Evolutionary conservation across 2,329 filamentous ascomycete genomes (phyloP), one percentile per base, ranked within the genome.

Genomic region (Neopestalotiopsis sp.): DNA sequence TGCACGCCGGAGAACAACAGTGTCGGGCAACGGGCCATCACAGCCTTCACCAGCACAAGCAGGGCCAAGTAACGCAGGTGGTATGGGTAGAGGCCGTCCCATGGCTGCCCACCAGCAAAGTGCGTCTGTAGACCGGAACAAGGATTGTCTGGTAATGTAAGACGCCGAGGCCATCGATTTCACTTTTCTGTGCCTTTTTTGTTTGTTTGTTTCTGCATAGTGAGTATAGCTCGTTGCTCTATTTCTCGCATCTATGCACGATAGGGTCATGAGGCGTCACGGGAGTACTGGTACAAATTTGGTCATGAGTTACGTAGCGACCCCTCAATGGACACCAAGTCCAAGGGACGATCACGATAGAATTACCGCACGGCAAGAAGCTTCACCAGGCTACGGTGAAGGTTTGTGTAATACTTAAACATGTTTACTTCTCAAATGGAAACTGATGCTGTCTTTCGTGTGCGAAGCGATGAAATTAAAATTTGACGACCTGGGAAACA

Each of bases 21-120:
- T 72, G n/a, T 42, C 67, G 3, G 32, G 56, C 7, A 49, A 58
- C 20, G 68, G 20, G 28, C 45, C 42, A 42, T 34, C 28, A 10
- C 42, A 57, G 14, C 32, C 45, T 12, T 28, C 14, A 6, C 28
- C 45, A 66, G 13, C 30, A 14, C 65, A 64, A 38, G 66, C 66
- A n/a, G 66, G 66, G 9, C 72, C 76, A 4, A 76, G 73, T 52
- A 72, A 72, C 3, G 70, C 74, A 2, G 56, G 38, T 13, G 71
- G 74, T 68, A 64, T 92, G 91, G 80, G 75, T 9, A 72, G 71
- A 67, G 61, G 61, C 28, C 67, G 72, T 3, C 28, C 56, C 13
- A 30, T 70, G 7, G 66, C 74, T 7, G 70, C 73, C 24, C 13
- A 73, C 14, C 71, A 71, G 5, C 66, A 70, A 24, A 70, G 38